Evolutionary conservation across 2,329 filamentous ascomycete species (phyloP).

Genomic region (Diaporthe batatas): DNA sequence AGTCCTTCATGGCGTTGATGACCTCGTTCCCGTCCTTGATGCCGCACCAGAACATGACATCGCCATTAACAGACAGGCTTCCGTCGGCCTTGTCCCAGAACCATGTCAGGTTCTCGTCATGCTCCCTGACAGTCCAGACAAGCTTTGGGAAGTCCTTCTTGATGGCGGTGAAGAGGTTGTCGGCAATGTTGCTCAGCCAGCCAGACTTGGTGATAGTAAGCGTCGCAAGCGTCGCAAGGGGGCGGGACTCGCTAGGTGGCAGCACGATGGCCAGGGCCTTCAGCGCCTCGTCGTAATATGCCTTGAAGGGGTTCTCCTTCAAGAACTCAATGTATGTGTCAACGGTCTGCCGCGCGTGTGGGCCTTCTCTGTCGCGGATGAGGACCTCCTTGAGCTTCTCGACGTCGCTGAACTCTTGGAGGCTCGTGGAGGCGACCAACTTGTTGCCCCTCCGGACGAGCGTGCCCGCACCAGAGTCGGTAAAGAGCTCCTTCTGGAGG

Average conservation of each 20-base stretch:
- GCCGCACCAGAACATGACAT: constrained; percentile 97
- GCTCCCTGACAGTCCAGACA: constrained; percentile 95
- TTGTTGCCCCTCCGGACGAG: constrained; percentile 93
- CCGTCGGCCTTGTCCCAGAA: constrained; percentile 98
- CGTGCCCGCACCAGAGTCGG: constrained; percentile 93
- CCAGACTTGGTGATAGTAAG: constrained; percentile 94
- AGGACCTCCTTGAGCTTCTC: constrained; percentile 85
- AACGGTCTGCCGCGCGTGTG: constrained; percentile 86
- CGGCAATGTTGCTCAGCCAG: constrained; percentile 94
- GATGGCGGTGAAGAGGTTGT: constrained; percentile 93
- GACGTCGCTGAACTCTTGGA: constrained; percentile 82
- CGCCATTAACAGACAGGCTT: constrained; percentile 85
- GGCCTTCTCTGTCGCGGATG: constrained; percentile 82
- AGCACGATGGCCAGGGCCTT: constrained; percentile 92
- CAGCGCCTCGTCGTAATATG: constrained; percentile 95
- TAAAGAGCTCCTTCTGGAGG: constrained; percentile 96
- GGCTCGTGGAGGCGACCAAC: constrained; percentile 78
- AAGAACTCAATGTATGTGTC: constrained; percentile 88
- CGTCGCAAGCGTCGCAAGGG: constrained; percentile 86
- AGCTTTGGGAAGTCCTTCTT: constrained; percentile 94
- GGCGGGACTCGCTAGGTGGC: constrained; percentile 74
- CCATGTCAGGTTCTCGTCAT: constrained; percentile 97
- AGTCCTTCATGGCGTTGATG: constrained; percentile 85
- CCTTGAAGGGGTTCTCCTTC: constrained; percentile 83
- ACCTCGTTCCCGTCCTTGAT: constrained; percentile 86